Conservation (phyloP, 805 yeast genomes). For the Spathaspora arborariae region DNA sequence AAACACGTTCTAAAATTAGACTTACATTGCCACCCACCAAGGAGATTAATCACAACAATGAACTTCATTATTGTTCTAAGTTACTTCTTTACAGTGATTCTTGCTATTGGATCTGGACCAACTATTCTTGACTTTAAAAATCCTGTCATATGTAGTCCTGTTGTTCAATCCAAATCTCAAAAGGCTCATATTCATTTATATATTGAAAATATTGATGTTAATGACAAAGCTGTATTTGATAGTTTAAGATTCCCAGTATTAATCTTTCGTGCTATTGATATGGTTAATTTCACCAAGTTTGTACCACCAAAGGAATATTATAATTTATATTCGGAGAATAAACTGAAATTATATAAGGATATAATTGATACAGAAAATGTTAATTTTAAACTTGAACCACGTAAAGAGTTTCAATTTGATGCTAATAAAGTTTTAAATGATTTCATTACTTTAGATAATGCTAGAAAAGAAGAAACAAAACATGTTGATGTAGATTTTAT, state of each 20-base stretch:
- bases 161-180: conserved; percentile 2
- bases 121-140: neutral
- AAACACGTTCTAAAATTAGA: neutral
- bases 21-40: no score
- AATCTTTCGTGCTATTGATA: conserved; percentile 21
- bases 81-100: neutral
- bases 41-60: no score
- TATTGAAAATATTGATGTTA: conserved; percentile 8
- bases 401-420: conserved; percentile 6
- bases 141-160: conserved; percentile 5
- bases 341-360: conserved; percentile 8
- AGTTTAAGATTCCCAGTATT: conserved; percentile 19
- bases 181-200: conserved; percentile 10
- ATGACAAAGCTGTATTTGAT: conserved; percentile 4
- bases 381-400: conserved; percentile 12
- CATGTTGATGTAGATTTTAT: conserved; percentile 11
- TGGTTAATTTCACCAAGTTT: conserved; percentile 16
- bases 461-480: conserved; percentile 1
- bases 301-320: conserved; percentile 14
- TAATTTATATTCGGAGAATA: conserved; percentile 5
- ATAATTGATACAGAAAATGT: conserved; percentile 12
- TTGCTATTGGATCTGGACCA: neutral
- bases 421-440: conserved; percentile 8
- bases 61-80: neutral
- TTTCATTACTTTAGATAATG: conserved; percentile 5